A percentile compares a stretch with the other conserved stretches of the same genome.
Conservation (phyloP, 768 basidiomycete species). For the Pisolithus tinctorius region DNA sequence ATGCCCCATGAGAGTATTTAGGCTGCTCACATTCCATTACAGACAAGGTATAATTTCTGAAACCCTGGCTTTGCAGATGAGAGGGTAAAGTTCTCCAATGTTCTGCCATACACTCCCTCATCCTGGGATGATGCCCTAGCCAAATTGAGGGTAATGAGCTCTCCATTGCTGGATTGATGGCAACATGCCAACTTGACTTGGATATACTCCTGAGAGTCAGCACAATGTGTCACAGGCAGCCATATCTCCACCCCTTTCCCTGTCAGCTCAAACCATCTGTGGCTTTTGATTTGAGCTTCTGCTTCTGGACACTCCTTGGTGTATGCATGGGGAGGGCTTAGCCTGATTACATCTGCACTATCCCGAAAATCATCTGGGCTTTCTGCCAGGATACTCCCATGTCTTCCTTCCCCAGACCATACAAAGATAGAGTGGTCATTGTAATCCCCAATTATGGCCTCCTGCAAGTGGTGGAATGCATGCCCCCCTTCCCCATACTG, state of each 20-base stretch:
- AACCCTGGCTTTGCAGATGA: too few relatives aligned
- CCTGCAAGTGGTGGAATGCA: too few relatives aligned
- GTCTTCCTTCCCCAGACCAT: too few relatives aligned
- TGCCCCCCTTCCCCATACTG: slow-evolving; percentile 11
- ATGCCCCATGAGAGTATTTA: too few relatives aligned
- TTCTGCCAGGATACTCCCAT: too few relatives aligned
- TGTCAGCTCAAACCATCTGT: not conserved
- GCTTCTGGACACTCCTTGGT: not conserved
- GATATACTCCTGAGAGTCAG: not conserved
- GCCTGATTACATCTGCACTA: not conserved
- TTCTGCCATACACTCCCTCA: not conserved
- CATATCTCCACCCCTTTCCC: not conserved
- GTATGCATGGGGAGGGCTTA: not conserved
- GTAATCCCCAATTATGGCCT: too few relatives aligned
- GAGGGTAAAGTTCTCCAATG: not conserved
- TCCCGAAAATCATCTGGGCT: too few relatives aligned
- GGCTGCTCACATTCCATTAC: too few relatives aligned
- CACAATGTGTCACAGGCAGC: not conserved
- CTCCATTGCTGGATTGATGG: not conserved
- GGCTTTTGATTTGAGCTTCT: not conserved
- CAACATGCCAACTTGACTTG: not conserved
- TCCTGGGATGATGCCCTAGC: not conserved
- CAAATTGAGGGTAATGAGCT: not conserved
- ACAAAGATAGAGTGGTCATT: too few relatives aligned
- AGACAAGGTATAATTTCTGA: too few relatives aligned